Base-by-base conservation (phyloP, 495 filamentous ascomycete genomes). In the Elaphomyces granulatus region DNA sequence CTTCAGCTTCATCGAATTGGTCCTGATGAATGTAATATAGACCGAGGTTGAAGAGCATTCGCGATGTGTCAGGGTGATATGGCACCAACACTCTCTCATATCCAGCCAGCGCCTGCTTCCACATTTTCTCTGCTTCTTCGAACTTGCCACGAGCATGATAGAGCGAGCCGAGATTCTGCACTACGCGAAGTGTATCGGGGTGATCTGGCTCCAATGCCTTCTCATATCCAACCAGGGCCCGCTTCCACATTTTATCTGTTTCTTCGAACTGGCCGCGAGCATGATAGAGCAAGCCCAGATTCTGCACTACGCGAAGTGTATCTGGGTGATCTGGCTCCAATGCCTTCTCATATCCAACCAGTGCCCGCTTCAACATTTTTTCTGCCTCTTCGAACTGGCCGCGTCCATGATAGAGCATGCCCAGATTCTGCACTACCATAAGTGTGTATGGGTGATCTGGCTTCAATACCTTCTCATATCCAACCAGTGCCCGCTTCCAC, bases 391-490 rank as follows among this genome's bases (percentile, higher is more conserved):
- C 33, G 19, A 50, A 61, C 33, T 52, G 53, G 15, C 34, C 40
- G 31, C 55, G 50, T 14, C 37, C 10, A 15, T 32, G 2, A 4
- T 51, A 42, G 8, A 50, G 34, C 3, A 39, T 33, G 12, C 45
- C 63, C 16, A 66, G 46, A 20, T 52, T 51, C 34, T 50, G 45
- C 45, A 65, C 58, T 36, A 52, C 60, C 0, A 32, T 46, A 15
- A 63, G 41, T 9, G 42, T 63, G 34, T 52, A 26, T 15, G 51
- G 48, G 48, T 58, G 53, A 17, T 45, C 18, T 10, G 21, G 34
- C 8, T 57, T 55, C 4, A 59, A 37, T 15, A 45, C 40, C 37
- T 49, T 42, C 46, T 56, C 49, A 8, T 37, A 34, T 10, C 28
- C 20, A 14, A 50, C 40, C n/a, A 65, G 41, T 35, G 35, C 44